Base-by-base conservation (phyloP, 306 rosid species). In the Inga laurina region DNA sequence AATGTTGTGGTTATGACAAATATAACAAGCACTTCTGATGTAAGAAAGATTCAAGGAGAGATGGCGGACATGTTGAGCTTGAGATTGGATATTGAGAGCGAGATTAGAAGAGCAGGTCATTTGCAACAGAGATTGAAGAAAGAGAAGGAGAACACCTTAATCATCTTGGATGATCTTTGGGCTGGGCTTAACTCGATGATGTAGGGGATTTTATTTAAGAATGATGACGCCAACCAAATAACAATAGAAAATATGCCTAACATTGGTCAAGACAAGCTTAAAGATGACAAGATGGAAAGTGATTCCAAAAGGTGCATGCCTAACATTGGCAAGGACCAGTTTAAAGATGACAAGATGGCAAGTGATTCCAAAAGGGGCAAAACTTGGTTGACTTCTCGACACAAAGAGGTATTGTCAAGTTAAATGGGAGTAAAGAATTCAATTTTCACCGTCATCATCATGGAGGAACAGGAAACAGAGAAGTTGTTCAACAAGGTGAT, bases 131-230 rank as follows among this genome's bases (percentile, higher is more conserved):
- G 34, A 32, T 32, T 32, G 34, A 32, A 70, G 51, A 41, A 69
- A 5, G 43, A 54, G 44, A 22, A 69, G 7, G 43, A 54, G 44
- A 35, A 19, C 22, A 14, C 5, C 35, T 51, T 76, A 7, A 10
- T 76, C 2, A 74, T 74, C 14, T 2, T 77, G 10, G 73, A 77
- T 77, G 73, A 77, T 48, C 71, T 77, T 62, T 77, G 81, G 81
- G 27, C 11, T 16, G 3, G 6, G 16, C 2, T 77, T 3, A 73
- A 62, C 61, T 44, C 62, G 5, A 27, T 10, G 0, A 7, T 2
- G 34, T 21, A 41, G 22, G 81, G 81, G 12, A 77, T 77, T 43
- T 16, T 0, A 27, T 27, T 21, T 27, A 34, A 48, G 16, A 61
- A 62, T 62, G 73, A 77, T 41, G 3, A 77, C 21, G 1, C 10